Percentiles rank a stretch among this genome's conserved stretches.
Evolutionary conservation across 805 yeast species (phyloP).

Genomic region (Monosporozyma yasuniensis): DNA sequence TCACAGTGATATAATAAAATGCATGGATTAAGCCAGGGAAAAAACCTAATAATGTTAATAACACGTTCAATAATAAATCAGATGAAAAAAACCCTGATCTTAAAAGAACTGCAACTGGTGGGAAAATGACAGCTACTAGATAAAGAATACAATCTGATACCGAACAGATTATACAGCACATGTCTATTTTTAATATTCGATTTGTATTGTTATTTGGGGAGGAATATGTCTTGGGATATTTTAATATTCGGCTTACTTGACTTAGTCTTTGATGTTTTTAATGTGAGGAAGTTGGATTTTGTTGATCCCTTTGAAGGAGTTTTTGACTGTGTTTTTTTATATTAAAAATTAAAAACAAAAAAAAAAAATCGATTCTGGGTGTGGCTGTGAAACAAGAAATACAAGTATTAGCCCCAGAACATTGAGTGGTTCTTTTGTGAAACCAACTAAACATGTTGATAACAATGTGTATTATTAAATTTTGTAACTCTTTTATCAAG

Average conservation of each 20-base stretch:
- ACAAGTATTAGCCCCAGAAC: too few relatives aligned
- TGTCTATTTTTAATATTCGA: conserved; percentile 5
- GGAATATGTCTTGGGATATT: too few relatives aligned
- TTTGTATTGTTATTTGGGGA: background rate
- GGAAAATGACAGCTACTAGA: conserved; percentile 52
- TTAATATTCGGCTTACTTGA: too few relatives aligned
- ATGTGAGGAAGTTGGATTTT: background rate
- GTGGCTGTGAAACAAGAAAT: too few relatives aligned
- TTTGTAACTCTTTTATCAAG: too few relatives aligned
- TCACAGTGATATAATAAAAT: conserved; percentile 37
- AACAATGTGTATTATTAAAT: too few relatives aligned
- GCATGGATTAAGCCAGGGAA: conserved; percentile 70
- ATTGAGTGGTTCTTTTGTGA: too few relatives aligned
- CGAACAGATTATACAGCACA: conserved; percentile 20
- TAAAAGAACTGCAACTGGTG: conserved; percentile 65
- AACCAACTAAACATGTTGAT: too few relatives aligned
- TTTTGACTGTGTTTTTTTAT: background rate
- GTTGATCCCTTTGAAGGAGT: background rate
- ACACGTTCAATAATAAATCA: conserved; percentile 49
- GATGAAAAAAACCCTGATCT: conserved; percentile 52
- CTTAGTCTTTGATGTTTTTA: background rate
- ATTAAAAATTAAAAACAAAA: too few relatives aligned
- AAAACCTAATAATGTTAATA: conserved; percentile 64
- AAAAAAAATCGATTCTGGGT: too few relatives aligned
- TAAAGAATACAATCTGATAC: conserved; percentile 49